Percentiles rank a stretch among this genome's conserved stretches.
Evolutionary conservation across 139 green algal species (phyloP).

Genomic region (Chlorella sp.): DNA sequence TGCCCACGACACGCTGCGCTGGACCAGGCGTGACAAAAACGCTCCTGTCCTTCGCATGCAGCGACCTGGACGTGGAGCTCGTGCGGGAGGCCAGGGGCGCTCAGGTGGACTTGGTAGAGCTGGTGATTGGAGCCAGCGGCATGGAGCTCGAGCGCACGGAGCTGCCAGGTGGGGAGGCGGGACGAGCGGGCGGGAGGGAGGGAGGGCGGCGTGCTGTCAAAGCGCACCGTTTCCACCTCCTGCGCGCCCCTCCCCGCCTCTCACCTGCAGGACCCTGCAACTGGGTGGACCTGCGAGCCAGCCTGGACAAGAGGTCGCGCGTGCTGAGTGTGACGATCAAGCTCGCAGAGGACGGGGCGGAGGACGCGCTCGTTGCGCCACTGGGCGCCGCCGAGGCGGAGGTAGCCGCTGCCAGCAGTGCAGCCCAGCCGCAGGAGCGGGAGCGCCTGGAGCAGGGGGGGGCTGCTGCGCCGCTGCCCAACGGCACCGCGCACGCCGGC

Average conservation of each 20-base stretch:
- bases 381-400: not conserved
- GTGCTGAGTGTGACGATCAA: not conserved
- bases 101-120: too few species aligned
- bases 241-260: not conserved
- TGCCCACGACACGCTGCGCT: too few species aligned
- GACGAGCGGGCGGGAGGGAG: too few species aligned
- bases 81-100: not conserved
- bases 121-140: too few species aligned
- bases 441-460: not conserved
- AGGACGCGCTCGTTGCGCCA: not conserved
- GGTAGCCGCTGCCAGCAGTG: not conserved
- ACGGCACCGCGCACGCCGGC: too few species aligned
- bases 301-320: not conserved
- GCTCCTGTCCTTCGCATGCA: not conserved
- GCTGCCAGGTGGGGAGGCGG: not conserved
- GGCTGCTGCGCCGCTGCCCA: too few species aligned
- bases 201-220: too few species aligned
- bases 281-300: not conserved
- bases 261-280: constrained; percentile 6
- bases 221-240: too few species aligned
- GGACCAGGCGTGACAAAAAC: too few species aligned
- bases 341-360: not conserved
- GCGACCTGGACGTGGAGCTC: not conserved
- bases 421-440: not conserved
- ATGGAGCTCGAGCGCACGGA: not conserved